Percentiles rank a stretch among this genome's conserved stretches.
phyloP scores from a whole-genome alignment of 805 yeast species.

The Saitoella complicata region DNA sequence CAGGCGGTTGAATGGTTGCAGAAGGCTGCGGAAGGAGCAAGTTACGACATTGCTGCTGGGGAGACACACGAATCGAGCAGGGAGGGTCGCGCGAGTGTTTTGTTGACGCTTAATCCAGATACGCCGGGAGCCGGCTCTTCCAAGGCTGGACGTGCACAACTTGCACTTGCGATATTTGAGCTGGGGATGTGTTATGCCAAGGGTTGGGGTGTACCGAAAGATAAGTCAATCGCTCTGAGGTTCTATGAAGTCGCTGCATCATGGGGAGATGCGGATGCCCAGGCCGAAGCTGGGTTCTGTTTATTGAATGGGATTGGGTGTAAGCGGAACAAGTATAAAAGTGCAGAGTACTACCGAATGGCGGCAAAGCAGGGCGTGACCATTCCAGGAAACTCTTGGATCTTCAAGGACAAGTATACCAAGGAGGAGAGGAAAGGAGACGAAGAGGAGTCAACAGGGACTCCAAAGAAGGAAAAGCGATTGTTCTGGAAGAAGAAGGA shows the following conservation, averaged over 20 bases:
- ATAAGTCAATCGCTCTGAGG: conserved; percentile 41
- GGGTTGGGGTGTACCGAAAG: conserved; percentile 40
- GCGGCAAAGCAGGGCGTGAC: conserved; percentile 48
- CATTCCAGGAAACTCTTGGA: conserved; percentile 58
- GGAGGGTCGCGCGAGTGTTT: neutral
- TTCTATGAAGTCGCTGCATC: conserved; percentile 50
- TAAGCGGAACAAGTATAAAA: conserved; percentile 41
- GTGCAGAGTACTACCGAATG: conserved; percentile 55
- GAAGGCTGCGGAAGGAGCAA: conserved; percentile 25
- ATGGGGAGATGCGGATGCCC: conserved; percentile 51
- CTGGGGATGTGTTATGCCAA: conserved; percentile 40
- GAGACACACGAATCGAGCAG: no score
- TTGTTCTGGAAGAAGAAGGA: no score
- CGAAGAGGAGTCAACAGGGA: no score
- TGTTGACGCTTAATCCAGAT: neutral
- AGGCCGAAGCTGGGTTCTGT: conserved; percentile 63
- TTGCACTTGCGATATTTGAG: conserved; percentile 35
- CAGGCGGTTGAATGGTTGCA: conserved; percentile 46
- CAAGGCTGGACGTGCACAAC: conserved; percentile 9
- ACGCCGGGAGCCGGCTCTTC: neutral
- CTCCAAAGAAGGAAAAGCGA: no score
- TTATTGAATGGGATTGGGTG: conserved; percentile 33
- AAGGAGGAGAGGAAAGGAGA: no score
- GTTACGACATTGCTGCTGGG: neutral
- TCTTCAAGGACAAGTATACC: conserved; percentile 48